A percentile compares a stretch with the other conserved stretches of the same genome.
Evolutionary conservation across 805 yeast species (phyloP).

Genomic region (Starmerella davenportii): DNA sequence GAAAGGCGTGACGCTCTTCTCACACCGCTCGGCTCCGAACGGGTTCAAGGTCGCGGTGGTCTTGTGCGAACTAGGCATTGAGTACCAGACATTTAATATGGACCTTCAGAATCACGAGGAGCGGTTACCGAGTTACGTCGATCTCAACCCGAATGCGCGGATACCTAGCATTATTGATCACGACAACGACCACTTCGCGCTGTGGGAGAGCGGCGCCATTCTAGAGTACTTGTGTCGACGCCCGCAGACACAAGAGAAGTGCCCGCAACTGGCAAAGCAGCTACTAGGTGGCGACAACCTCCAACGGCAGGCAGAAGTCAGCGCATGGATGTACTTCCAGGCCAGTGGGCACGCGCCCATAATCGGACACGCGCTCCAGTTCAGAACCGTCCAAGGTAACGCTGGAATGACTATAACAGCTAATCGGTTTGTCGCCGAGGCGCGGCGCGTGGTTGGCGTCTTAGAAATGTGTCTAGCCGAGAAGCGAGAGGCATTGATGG

Average conservation of each 20-base stretch:
- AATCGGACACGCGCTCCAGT: conserved; percentile 94
- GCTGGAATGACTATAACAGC: conserved; percentile 79
- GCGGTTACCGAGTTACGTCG: conserved; percentile 78
- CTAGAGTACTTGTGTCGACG: conserved; percentile 57
- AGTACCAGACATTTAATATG: conserved; percentile 62
- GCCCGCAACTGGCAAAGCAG: conserved; percentile 23
- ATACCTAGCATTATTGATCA: conserved; percentile 92
- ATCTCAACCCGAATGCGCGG: conserved; percentile 90
- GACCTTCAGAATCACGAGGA: conserved; percentile 83
- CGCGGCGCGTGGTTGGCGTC: conserved; percentile 81
- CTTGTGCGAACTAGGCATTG: conserved; percentile 61
- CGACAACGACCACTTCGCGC: conserved; percentile 52
- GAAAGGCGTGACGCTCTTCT: conserved; percentile 68
- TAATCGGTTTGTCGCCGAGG: conserved; percentile 69
- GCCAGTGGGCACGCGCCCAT: conserved; percentile 97
- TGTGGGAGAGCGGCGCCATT: conserved; percentile 94
- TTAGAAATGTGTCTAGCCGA: conserved; percentile 91
- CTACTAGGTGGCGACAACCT: conserved; percentile 64
- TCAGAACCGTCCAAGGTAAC: conserved; percentile 57
- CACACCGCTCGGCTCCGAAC: conserved; percentile 82
- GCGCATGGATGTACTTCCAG: conserved; percentile 84
- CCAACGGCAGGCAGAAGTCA: conserved; percentile 65
- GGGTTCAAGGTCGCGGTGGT: conserved; percentile 92
- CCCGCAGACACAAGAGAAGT: conserved; percentile 25
- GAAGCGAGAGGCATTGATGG: conserved; percentile 69